Percentiles rank a stretch among this genome's conserved stretches.
phyloP scores from a whole-genome alignment of 2,329 filamentous ascomycete species.

The Ceratocystis harringtonii region DNA sequence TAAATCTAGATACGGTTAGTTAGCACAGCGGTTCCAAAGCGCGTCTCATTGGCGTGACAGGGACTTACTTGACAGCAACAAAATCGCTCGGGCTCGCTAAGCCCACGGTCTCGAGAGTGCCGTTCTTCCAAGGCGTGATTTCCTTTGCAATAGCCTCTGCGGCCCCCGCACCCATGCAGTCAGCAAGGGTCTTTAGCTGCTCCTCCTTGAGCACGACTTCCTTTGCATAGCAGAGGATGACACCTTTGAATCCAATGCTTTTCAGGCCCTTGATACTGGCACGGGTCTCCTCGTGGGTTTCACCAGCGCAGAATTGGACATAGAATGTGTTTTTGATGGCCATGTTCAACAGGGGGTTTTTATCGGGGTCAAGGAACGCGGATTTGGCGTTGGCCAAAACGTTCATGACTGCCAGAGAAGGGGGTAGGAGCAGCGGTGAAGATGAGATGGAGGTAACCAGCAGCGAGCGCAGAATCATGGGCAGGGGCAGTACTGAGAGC shows the following conservation, averaged over 20 bases:
- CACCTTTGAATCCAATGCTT: constrained; percentile 62
- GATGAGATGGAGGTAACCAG: constrained; percentile 56
- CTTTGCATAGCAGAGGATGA: constrained; percentile 70
- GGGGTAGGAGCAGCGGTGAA: constrained; percentile 50
- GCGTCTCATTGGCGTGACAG: not conserved
- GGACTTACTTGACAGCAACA: constrained; percentile 44
- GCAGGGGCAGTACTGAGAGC: constrained; percentile 51
- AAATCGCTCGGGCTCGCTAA: constrained; percentile 50
- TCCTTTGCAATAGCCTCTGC: constrained; percentile 40
- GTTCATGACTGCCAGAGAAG: constrained; percentile 54
- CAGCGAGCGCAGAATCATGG: constrained; percentile 52
- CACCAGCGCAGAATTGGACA: constrained; percentile 79
- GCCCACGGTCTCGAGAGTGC: constrained; percentile 57
- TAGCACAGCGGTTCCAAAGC: not conserved
- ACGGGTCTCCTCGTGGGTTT: constrained; percentile 52
- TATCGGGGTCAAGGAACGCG: constrained; percentile 55
- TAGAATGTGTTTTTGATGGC: constrained; percentile 75
- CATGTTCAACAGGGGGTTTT: constrained; percentile 53
- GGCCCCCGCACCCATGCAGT: constrained; percentile 33
- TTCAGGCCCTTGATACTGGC: constrained; percentile 51
- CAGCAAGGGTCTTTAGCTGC: constrained; percentile 32
- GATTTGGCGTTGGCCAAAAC: constrained; percentile 54
- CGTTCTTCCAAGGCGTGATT: constrained; percentile 55
- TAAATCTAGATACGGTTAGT: constrained; percentile 39
- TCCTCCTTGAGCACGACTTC: constrained; percentile 58